These are phyloP conservation scores for Puccinia polysora DNA, from an alignment of 1,284 basidiomycete species.

Conservation along the genomic window DNA sequence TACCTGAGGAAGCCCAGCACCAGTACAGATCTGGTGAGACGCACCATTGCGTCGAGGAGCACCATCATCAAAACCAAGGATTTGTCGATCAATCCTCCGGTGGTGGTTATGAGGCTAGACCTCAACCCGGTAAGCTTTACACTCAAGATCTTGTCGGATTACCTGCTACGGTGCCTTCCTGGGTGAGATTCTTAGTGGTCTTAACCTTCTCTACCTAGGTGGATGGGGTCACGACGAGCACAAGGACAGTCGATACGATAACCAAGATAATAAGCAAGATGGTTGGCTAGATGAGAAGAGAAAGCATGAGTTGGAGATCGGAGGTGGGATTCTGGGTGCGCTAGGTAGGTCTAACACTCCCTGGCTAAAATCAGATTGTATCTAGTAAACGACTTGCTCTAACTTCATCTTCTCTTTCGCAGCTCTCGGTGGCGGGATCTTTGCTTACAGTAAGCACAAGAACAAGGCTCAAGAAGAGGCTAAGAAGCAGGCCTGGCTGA, in stretches of 20 bases:
- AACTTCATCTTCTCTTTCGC: neutral
- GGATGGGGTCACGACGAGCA: slow-evolving; percentile 32
- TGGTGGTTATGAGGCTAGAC: slow-evolving; percentile 8
- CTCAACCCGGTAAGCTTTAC: slow-evolving; percentile 36
- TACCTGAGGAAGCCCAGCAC: slow-evolving; percentile 18
- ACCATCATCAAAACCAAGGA: slow-evolving; percentile 25
- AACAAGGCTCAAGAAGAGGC: slow-evolving; percentile 31
- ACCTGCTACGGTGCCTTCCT: neutral
- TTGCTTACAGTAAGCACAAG: slow-evolving; percentile 39
- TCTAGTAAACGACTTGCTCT: neutral
- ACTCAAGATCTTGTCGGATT: neutral
- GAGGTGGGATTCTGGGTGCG: slow-evolving; percentile 31
- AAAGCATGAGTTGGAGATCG: slow-evolving; percentile 36
- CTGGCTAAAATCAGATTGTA: neutral
- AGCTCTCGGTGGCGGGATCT: slow-evolving; percentile 32
- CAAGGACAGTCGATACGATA: slow-evolving; percentile 4
- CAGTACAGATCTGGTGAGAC: slow-evolving; percentile 15
- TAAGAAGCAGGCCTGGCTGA: slow-evolving; percentile 31
- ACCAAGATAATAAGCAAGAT: slow-evolving; percentile 14
- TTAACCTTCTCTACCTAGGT: too few species aligned
- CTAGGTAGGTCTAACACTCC: slow-evolving; percentile 3
- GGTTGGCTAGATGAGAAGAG: slow-evolving; percentile 34
- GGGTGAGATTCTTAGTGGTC: too few species aligned
- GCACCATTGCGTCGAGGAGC: slow-evolving; percentile 26
- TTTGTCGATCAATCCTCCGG: slow-evolving; percentile 26